Base-by-base conservation (phyloP, 129 eudicot genomes). In the Artemisia annua region DNA sequence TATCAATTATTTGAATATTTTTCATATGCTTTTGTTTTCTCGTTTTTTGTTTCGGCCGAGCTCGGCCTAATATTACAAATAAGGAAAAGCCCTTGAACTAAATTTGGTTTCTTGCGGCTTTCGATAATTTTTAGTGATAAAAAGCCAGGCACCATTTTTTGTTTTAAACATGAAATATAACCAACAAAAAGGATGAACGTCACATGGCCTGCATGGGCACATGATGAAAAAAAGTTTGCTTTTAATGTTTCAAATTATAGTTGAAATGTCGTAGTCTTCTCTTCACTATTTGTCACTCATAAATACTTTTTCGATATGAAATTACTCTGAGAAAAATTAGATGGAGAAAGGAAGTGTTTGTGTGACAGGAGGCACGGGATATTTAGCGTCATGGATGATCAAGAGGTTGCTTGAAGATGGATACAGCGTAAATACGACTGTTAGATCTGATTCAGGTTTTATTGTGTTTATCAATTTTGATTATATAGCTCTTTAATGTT, bases 311-410 rank as follows among this genome's bases (percentile, higher is more conserved):
- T 4, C 30, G 30, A 28, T 28, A 28, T 28, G 30, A 2, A 3
- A 28, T 28, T 28, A 28, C 28, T 26, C 22, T 13, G 44, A 59
- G 18, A 11, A 35, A 56, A 11, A 59, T 3, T 28, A 28, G 30
- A 73, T 79, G 83, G 57, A 35, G 56, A 74, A 79, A 73, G 71
- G 83, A 67, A 49, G 51, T 2, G 79, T 79, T 57, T 79, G 79
- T 73, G 79, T 79, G 14, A 73, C 83, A 1, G 83, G 83, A 20
- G 22, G 22, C 22, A 20, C 22, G 22, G 1, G 22, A 20, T 79
- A 58, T 73, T 79, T 73, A 69, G 83, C 75, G 0, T 79, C 83
- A 46, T 75, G 84, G 80, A 32, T 64, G 77, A 75, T 75, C 49
- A 80, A 62, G 64, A 65, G 55, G 60, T 69, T 81, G 65, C 74